Percentiles rank a stretch among this genome's conserved stretches.
Conservation (phyloP, 78 protist genomes). For the Kipferlia bialata region DNA sequence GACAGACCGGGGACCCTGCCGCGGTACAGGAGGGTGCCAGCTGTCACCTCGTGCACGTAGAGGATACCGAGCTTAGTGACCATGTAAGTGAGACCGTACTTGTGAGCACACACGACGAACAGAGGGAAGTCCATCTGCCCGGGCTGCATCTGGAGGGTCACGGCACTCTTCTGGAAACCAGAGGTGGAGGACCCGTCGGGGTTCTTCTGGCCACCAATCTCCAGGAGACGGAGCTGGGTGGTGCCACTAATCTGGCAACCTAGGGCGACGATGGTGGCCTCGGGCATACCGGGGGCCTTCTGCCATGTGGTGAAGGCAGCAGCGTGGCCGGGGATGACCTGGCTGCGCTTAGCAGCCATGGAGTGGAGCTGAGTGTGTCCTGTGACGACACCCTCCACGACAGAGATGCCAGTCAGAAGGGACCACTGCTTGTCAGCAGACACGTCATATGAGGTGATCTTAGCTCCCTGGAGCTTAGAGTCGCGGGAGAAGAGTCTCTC, state of each 20-base stretch:
- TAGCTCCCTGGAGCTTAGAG: not conserved
- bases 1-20: conserved; percentile 64
- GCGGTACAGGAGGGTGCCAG: conserved; percentile 65
- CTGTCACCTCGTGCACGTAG: conserved; percentile 69
- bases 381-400: not conserved
- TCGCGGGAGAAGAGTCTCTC: not conserved
- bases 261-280: not conserved
- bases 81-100: conserved; percentile 34
- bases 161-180: not conserved
- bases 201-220: not conserved
- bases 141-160: not conserved
- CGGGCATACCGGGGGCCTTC: not conserved
- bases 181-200: not conserved
- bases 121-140: not conserved
- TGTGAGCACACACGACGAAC: not conserved
- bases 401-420: not conserved
- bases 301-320: not conserved
- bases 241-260: not conserved
- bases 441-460: not conserved
- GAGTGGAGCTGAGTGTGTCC: not conserved
- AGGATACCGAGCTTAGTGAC: conserved; percentile 82
- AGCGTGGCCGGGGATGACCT: not conserved
- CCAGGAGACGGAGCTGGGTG: too few species aligned
- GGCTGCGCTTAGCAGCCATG: not conserved
- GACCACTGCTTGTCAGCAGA: not conserved